Base-by-base conservation (phyloP, 1,284 basidiomycete species). In the Nidula niveotomentosa region DNA sequence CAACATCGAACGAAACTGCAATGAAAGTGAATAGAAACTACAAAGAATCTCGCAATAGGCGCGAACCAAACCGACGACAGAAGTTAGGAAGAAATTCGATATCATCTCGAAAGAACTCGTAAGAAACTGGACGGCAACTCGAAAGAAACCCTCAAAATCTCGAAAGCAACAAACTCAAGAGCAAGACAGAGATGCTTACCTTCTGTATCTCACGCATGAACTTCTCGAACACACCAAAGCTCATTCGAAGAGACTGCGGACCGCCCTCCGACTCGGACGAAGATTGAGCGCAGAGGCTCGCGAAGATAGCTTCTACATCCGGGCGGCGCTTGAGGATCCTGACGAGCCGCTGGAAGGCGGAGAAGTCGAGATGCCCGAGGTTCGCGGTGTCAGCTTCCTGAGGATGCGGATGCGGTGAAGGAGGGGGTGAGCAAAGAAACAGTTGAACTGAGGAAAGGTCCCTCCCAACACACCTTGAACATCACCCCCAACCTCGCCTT, bases 261-360 rank as follows among this genome's bases (percentile, higher is more conserved):
- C 15, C 37, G 12, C 4, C 83, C 77, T 51, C 94, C 75, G 5
- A 68, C 71, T 1, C 76, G 77, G 1, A 69, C 70, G 9, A 70
- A 72, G 5, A 64, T 62, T 1, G 65, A 65, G 34, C 75, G 72
- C 8, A 91, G 64, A 35, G 4, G 15, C 76, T 76, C 57, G 76
- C 76, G 67, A 88, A 90, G 1, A 96, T 70, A 0, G 72, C 62
- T 54, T 92, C 88, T 0, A 98, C 69, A 52, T 98, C 96, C 0
- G 89, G 86, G 13, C 96, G 83, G 8, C 83, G 79, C 69, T 96
- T 96, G 53, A 98, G 80, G 12, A 88, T 72, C 61, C 88, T 90
- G 60, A 97, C 91, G 59, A 99, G 94, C 12, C 75, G 77, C 64
- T 92, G 88, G 68, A 97, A 98, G 54, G 87, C 86, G 0, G 78